phyloP scores from a whole-genome alignment of 345 rosid genomes.

The Eucalyptus camaldulensis region DNA sequence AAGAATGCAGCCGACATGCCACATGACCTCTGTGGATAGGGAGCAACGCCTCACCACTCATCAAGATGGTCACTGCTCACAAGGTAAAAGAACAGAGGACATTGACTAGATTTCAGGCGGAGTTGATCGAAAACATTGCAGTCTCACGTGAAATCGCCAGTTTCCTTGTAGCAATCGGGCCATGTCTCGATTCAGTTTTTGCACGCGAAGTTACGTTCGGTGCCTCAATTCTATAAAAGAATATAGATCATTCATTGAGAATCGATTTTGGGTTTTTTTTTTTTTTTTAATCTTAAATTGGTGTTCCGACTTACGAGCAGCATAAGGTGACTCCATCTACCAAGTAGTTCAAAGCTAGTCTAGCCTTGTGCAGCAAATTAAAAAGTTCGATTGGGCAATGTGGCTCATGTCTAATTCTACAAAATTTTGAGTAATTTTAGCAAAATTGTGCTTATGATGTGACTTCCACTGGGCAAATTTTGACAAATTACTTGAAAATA shows the following conservation, averaged over 20 bases:
- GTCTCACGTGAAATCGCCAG: not conserved
- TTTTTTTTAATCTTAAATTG: not conserved
- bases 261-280: not conserved
- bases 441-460: not conserved
- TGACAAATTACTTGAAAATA: not conserved
- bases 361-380: not conserved
- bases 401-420: not conserved
- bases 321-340: not conserved
- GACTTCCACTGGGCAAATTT: not conserved
- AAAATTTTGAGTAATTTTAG: fast-evolving
- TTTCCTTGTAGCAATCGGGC: not conserved
- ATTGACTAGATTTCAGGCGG: not conserved
- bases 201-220: not conserved
- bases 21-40: not conserved
- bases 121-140: not conserved
- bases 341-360: not conserved
- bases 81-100: not conserved
- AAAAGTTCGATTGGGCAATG: not conserved
- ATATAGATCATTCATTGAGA: not conserved
- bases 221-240: not conserved
- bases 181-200: not conserved
- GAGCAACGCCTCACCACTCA: not conserved
- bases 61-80: not conserved
- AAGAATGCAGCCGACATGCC: not conserved
- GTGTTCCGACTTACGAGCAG: not conserved